phyloP scores from a whole-genome alignment of 106 monocot species.

The Dioscorea dumetorum region DNA sequence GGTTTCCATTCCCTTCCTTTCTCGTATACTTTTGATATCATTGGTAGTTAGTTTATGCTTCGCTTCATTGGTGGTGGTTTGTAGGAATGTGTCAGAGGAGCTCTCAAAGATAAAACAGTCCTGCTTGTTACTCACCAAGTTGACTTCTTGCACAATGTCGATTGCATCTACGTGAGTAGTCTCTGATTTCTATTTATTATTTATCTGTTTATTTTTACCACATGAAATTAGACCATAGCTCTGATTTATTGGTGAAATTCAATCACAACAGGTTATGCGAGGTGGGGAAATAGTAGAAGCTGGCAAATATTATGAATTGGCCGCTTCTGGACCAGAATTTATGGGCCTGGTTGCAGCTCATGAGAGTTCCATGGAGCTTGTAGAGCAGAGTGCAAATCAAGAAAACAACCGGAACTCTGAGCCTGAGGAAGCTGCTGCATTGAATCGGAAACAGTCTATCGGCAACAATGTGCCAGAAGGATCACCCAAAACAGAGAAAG shows the following conservation, averaged over 20 bases:
- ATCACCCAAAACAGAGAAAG: conserved; percentile 26
- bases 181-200: not conserved
- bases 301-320: conserved; percentile 68
- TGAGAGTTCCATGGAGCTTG: conserved; percentile 88
- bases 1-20: conserved; percentile 17
- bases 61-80: not conserved
- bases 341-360: conserved; percentile 81
- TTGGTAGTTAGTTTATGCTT: not conserved
- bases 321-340: conserved; percentile 56
- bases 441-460: conserved; percentile 13
- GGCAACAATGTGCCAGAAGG: conserved; percentile 11
- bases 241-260: too few relatives aligned
- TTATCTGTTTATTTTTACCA: too few relatives aligned
- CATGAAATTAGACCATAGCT: too few relatives aligned
- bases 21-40: not conserved
- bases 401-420: too few relatives aligned
- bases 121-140: conserved; percentile 96
- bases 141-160: conserved; percentile 86
- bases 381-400: conserved; percentile 34
- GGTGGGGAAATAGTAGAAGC: conserved; percentile 84
- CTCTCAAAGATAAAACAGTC: conserved; percentile 75
- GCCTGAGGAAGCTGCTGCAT: not conserved
- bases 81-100: conserved; percentile 81
- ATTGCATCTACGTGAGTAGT: conserved; percentile 56
- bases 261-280: conserved; percentile 54